Conservation (phyloP, 495 filamentous ascomycete species). For the Trichodelitschia bisporula region DNA sequence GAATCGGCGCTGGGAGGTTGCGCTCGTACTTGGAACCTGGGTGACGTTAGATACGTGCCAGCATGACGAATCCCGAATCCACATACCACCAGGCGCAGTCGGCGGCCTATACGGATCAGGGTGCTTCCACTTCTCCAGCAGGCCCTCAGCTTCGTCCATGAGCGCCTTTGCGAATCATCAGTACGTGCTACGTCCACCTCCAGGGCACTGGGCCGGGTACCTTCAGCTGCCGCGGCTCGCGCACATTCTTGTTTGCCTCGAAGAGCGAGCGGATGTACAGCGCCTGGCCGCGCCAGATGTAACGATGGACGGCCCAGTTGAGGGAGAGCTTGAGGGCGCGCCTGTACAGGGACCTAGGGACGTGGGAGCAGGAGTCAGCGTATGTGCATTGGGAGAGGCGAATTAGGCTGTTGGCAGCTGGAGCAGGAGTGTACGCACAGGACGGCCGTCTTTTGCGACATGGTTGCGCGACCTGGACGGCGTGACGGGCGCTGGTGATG, state of each 20-base stretch:
- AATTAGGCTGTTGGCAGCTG: no score
- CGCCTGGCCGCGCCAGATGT: conserved; percentile 83
- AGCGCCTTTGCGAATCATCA: conserved; percentile 34
- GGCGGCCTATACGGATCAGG: conserved; percentile 77
- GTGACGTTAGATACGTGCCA: conserved; percentile 7
- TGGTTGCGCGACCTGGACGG: no score
- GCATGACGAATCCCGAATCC: conserved; percentile 1
- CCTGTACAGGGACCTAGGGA: conserved; percentile 84
- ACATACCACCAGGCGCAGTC: conserved; percentile 77
- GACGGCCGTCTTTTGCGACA: no score
- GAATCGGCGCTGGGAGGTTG: conserved; percentile 56
- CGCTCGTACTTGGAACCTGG: conserved; percentile 88
- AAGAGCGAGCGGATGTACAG: conserved; percentile 89
- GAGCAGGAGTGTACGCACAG: no score
- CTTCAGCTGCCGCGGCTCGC: conserved; percentile 49
- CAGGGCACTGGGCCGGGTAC: background rate
- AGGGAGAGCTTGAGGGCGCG: conserved; percentile 78
- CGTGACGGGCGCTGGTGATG: no score
- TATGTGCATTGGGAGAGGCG: no score
- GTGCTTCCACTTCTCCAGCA: conserved; percentile 89
- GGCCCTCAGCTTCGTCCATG: conserved; percentile 61
- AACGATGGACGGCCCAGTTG: conserved; percentile 80
- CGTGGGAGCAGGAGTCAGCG: no score
- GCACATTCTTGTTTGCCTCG: conserved; percentile 72
- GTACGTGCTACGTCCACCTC: no score